Evolutionary conservation across 129 eudicot species (phyloP).

Genomic region (Lactuca saligna): DNA sequence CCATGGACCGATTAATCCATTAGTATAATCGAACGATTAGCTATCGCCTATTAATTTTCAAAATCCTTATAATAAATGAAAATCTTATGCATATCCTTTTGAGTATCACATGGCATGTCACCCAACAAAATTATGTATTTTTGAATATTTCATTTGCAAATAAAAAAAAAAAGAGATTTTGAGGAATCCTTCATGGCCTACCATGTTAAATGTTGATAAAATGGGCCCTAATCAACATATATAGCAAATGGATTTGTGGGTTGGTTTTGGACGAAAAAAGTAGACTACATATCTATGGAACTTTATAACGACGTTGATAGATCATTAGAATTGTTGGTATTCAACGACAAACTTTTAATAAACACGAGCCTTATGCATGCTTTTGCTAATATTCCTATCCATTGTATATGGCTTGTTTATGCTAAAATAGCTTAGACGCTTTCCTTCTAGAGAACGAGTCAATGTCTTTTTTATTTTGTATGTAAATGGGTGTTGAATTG

Average conservation of each 20-base stretch:
- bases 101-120: constrained; percentile 27
- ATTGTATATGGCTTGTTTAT: background rate
- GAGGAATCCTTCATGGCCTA: constrained; percentile 29
- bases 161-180: background rate
- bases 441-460: background rate
- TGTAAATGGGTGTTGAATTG: no score
- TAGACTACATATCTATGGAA: constrained; percentile 1
- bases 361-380: background rate
- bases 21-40: no score
- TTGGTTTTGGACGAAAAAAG: constrained; percentile 11
- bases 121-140: constrained; percentile 15
- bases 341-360: constrained; percentile 3
- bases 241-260: constrained; percentile 29
- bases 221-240: constrained; percentile 14
- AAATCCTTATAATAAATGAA: background rate
- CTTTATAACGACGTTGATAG: constrained; percentile 24
- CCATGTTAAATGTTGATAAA: constrained; percentile 36
- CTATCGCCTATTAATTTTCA: no score
- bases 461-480: background rate
- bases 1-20: no score
- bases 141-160: constrained; percentile 9
- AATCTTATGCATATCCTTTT: background rate
- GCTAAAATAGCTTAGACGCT: constrained; percentile 2
- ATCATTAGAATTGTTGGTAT: constrained; percentile 15
- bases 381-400: background rate